Percentiles rank a stretch among this genome's conserved stretches.
phyloP scores from a whole-genome alignment of 257 asterid genomes.

The Nicotiana otophora region DNA sequence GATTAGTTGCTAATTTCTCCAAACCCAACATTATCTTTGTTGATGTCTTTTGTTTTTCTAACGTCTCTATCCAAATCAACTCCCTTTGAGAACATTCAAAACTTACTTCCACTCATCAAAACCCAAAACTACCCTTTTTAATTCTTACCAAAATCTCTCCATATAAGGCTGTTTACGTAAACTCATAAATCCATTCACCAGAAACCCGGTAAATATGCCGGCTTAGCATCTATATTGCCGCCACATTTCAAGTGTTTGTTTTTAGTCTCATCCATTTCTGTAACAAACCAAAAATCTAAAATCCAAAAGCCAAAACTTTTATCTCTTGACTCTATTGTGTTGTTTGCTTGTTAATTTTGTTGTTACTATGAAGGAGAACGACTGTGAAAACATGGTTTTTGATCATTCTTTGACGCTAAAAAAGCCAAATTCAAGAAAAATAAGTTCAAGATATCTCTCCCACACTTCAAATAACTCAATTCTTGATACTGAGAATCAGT shows the following conservation, averaged over 20 bases:
- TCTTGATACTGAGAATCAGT: constrained; percentile 24
- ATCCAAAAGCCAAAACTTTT: neutral
- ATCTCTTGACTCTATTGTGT: constrained; percentile 1
- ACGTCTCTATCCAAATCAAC: constrained; percentile 22
- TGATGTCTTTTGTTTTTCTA: constrained; percentile 2
- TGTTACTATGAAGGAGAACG: constrained; percentile 36
- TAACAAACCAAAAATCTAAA: constrained; percentile 18
- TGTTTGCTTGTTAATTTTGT: neutral
- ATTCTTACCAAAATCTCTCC: neutral
- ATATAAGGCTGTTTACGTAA: constrained; percentile 28
- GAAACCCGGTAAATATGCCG: constrained; percentile 40
- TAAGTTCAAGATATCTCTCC: constrained; percentile 66
- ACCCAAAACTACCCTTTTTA: constrained; percentile 7
- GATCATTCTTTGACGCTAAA: constrained; percentile 28
- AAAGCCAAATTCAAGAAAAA: constrained; percentile 54
- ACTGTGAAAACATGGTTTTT: constrained; percentile 21
- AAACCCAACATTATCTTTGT: neutral
- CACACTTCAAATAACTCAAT: constrained; percentile 22
- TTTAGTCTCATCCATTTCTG: constrained; percentile 28
- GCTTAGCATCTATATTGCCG: constrained; percentile 62
- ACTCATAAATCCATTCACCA: constrained; percentile 4
- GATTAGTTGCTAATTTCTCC: neutral
- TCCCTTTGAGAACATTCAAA: constrained; percentile 11
- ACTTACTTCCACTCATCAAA: neutral
- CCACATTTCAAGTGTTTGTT: constrained; percentile 57